Conservation (phyloP, 768 basidiomycete genomes). For the Macrolepiota albuminosa region DNA sequence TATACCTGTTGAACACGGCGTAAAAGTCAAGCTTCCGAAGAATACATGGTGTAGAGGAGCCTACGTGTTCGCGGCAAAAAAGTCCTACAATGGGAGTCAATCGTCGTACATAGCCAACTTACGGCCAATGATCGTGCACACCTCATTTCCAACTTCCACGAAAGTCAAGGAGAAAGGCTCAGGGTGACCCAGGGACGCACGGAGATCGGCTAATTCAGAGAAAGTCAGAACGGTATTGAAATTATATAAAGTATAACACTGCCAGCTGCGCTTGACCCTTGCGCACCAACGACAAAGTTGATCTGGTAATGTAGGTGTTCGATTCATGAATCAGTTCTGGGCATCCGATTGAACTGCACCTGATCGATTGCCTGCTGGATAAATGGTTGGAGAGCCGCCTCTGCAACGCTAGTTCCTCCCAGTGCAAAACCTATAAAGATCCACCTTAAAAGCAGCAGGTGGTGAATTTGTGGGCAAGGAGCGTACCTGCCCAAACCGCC, state of each 20-base stretch:
- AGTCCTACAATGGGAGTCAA: slow-evolving; percentile 12
- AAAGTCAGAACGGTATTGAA: not conserved
- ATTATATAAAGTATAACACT: not conserved
- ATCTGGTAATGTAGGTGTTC: slow-evolving; percentile 26
- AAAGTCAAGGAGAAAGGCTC: slow-evolving; percentile 45
- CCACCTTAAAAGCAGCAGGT: not conserved
- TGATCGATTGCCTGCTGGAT: slow-evolving; percentile 56
- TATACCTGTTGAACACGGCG: slow-evolving; percentile 27
- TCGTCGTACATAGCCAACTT: not conserved
- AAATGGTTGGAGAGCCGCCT: slow-evolving; percentile 38
- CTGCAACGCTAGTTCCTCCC: slow-evolving; percentile 38
- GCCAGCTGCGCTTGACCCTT: slow-evolving; percentile 36
- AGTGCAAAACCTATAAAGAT: slow-evolving; percentile 42
- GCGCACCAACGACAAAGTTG: slow-evolving; percentile 50
- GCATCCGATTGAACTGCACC: slow-evolving; percentile 3
- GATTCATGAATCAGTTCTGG: not conserved
- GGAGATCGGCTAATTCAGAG: slow-evolving; percentile 41
- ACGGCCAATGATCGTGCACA: slow-evolving; percentile 5
- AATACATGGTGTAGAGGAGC: not conserved
- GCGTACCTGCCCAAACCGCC: slow-evolving; percentile 52
- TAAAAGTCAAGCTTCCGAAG: not conserved
- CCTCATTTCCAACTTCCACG: slow-evolving; percentile 60
- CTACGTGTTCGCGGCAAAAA: slow-evolving; percentile 19
- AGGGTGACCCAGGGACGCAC: slow-evolving; percentile 52
- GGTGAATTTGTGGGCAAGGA: not conserved